Base-by-base conservation (phyloP, 805 yeast species). In the Hanseniaspora meyeri region DNA sequence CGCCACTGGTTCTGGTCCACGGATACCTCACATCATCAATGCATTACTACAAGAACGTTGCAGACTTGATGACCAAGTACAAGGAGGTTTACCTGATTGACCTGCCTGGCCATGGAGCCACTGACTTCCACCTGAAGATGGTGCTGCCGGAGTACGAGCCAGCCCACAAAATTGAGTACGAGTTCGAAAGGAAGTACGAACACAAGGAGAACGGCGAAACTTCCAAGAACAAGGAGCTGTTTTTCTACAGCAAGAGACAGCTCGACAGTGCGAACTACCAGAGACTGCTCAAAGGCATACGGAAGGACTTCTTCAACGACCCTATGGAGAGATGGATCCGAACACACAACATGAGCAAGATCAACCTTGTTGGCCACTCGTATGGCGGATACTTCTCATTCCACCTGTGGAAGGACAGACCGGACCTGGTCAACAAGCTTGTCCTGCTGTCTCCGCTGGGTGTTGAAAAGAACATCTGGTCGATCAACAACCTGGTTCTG, bases 21-120 rank as follows among this genome's bases (percentile, higher is more conserved):
- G 98, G 98, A 0, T 89, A 88, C 65, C 96, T 95, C 1, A 95
- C 97, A 0, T 87, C 95, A 1, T 77, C 89, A 14, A 91, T 95
- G 29, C 81, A 88, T 55, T 91, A 81, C 62, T 78, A 83, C 63
- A 79, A 83, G 59, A 91, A 87, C 64, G 79, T 87, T 60, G 78
- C 77, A 48, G 73, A 68, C 0, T 67, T 84, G 50, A 65, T 78
- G 3, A 64, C 59, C 51, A 59, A 71, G 5, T 70, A 83, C 10
- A 79, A 80, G 1, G 82, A 77, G 45, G 63, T 86, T 37, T 88
- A 82, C 65, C 82, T 87, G 0, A 72, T 86, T 24, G 95, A 86
- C 64, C 66, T 83, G 62, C 78, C 83, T 0, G 89, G 89, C 4
- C 82, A 81, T 68, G 91, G 91, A 1, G 69, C 83, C 10, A 82